Base-by-base conservation (phyloP, 257 asterid species). In the Prunella vulgaris region DNA sequence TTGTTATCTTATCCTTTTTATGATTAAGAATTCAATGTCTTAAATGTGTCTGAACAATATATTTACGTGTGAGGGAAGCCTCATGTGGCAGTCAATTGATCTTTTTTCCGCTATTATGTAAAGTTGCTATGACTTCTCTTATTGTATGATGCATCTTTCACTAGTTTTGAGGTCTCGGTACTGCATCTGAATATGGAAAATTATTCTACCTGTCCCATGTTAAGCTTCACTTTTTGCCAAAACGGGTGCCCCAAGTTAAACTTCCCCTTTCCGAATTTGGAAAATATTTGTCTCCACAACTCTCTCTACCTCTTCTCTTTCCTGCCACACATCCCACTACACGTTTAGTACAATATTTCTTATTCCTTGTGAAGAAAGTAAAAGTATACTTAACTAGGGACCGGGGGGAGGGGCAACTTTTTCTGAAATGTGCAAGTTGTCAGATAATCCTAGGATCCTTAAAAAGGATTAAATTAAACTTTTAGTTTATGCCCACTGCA, bases 1-100 rank as follows among this genome's bases (percentile, higher is more conserved):
- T 65, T 82, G 15, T 64, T 32, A 51, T 48, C 56, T 74, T 15
- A 3, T 33, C 73, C 22, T 38, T 51, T 54, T 18, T 53, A 22
- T 63, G 52, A 53, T 44, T 15, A 53, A 30, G 21, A 62, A 49
- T 30, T 70, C 20, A 51, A 69, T 63, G 13, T 0, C 48, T 49
- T 17, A 38, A 7, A 24, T 21, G 21, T 53, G 64, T 71, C 14
- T 52, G 37, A 37, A 20, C 40, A 44, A 5, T 15, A 5, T 15
- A 7, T 63, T 7, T 40, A 44, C 15, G 5, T 68, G 7, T 46
- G 25, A 17, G 77, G 63, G 24, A 53, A 57, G n/a, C 64, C 63
- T 54, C 59, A 12, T 24, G 10, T 71, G 74, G 49, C 54, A 33
- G 49, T 33, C 40, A 9, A 52, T 33, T 38, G 37, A 15, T 68